phyloP scores from a whole-genome alignment of 805 yeast genomes.

The Myxozyma vanderwaltii region DNA sequence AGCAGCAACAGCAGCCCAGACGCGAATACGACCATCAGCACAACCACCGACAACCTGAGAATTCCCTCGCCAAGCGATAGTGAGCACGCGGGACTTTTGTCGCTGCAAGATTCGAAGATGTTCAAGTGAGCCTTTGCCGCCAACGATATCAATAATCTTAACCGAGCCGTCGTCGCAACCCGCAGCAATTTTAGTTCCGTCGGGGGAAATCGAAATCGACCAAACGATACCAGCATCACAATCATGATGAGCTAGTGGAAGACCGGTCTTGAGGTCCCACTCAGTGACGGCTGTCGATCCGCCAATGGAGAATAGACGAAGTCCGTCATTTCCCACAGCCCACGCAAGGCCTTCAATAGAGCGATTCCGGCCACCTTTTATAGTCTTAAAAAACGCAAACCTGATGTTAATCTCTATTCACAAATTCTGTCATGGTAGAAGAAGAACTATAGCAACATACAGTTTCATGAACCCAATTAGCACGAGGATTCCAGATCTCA shows the following conservation, averaged over 20 bases:
- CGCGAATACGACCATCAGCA: constrained; percentile 87
- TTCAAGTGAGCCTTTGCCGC: constrained; percentile 82
- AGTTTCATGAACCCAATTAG: constrained; percentile 73
- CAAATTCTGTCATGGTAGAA: background rate
- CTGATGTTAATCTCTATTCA: background rate
- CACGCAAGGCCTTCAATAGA: constrained; percentile 89
- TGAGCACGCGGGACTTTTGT: constrained; percentile 72
- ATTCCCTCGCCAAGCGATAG: constrained; percentile 73
- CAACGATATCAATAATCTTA: constrained; percentile 78
- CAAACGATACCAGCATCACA: constrained; percentile 93
- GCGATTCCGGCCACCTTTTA: constrained; percentile 79
- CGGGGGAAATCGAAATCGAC: constrained; percentile 72
- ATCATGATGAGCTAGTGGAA: constrained; percentile 74
- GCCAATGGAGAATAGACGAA: constrained; percentile 84
- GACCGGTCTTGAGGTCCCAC: constrained; percentile 79
- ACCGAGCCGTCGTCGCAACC: constrained; percentile 97
- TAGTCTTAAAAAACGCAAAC: constrained; percentile 39
- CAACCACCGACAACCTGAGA: constrained; percentile 84
- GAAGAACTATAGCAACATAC: constrained; percentile 8
- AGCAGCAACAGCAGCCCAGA: constrained; percentile 61
- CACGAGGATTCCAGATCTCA: constrained; percentile 90
- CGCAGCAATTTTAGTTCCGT: constrained; percentile 68
- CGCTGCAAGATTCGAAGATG: constrained; percentile 75
- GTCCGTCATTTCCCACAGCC: constrained; percentile 55
- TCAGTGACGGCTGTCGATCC: constrained; percentile 90